phyloP scores from a whole-genome alignment of 768 basidiomycete species.

The Daedaleopsis sinensis region DNA sequence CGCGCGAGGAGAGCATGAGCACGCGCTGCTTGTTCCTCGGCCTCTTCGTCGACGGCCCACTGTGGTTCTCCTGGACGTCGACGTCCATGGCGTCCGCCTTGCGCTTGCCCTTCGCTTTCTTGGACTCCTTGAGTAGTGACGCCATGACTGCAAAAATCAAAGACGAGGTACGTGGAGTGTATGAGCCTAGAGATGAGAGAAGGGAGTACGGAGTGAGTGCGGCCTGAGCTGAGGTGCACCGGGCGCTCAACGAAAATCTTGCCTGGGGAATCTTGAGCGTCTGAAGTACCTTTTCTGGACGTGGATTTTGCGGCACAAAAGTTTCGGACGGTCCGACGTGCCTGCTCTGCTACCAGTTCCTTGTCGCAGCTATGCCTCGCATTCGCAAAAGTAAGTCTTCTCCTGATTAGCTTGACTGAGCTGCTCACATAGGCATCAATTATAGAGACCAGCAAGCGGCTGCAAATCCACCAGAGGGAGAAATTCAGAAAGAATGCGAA shows the following conservation, averaged over 20 bases:
- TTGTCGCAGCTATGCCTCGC: conserved; percentile 51
- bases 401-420: neutral
- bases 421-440: neutral
- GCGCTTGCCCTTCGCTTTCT: conserved; percentile 61
- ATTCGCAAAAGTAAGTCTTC: conserved; percentile 65
- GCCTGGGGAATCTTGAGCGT: neutral
- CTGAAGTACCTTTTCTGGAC: neutral
- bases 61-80: conserved; percentile 53
- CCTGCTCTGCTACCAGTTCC: neutral
- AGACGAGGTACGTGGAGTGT: too few relatives aligned
- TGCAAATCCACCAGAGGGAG: conserved; percentile 69
- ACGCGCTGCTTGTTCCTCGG: conserved; percentile 96
- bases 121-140: conserved; percentile 64
- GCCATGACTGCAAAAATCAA: conserved; percentile 55
- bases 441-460: conserved; percentile 83
- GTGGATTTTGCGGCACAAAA: neutral
- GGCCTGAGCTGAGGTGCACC: too few relatives aligned
- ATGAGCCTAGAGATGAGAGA: too few relatives aligned
- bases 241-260: neutral
- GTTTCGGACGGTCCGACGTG: neutral
- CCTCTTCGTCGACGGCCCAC: conserved; percentile 44
- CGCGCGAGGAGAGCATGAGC: conserved; percentile 88
- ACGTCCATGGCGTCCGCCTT: conserved; percentile 66
- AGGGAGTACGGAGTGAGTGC: too few relatives aligned
- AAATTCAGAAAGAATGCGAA: conserved; percentile 75